These are phyloP conservation scores for Thielaviopsis euricoi DNA, from an alignment of 2,329 filamentous ascomycete species.

Conservation along the genomic window DNA sequence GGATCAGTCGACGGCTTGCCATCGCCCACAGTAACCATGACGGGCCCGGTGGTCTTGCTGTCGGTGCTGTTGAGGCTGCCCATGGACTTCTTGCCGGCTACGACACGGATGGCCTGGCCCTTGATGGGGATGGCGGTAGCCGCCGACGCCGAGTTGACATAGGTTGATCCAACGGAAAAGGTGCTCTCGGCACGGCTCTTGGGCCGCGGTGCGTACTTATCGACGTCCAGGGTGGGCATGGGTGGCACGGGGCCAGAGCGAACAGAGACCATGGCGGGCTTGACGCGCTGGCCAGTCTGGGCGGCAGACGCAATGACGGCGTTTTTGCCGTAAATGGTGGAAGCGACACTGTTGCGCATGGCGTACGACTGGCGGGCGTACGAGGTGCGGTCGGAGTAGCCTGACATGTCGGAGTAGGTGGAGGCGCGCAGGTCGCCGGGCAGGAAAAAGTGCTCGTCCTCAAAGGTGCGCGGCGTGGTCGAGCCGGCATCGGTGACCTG, in stretches of 20 bases:
- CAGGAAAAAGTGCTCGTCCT: slow-evolving; percentile 86
- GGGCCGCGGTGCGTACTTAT: slow-evolving; percentile 35
- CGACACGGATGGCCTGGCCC: slow-evolving; percentile 44
- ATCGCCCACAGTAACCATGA: neutral
- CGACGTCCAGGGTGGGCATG: slow-evolving; percentile 54
- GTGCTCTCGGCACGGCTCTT: slow-evolving; percentile 36
- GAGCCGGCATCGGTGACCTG: slow-evolving; percentile 33
- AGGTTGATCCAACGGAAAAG: slow-evolving; percentile 52
- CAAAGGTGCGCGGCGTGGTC: slow-evolving; percentile 35
- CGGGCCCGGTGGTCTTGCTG: neutral
- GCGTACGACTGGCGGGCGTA: slow-evolving; percentile 42
- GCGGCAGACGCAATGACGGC: slow-evolving; percentile 69
- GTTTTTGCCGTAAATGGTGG: slow-evolving; percentile 86
- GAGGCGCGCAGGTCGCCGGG: slow-evolving; percentile 82
- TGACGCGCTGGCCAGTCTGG: slow-evolving; percentile 72
- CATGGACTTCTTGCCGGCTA: slow-evolving; percentile 27
- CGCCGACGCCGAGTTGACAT: slow-evolving; percentile 46
- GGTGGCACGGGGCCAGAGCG: slow-evolving; percentile 56
- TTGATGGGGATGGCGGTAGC: slow-evolving; percentile 39
- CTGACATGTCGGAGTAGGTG: slow-evolving; percentile 66
- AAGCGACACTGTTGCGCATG: slow-evolving; percentile 61
- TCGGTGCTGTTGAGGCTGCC: neutral
- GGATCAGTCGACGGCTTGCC: slow-evolving; percentile 21
- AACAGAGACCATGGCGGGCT: slow-evolving; percentile 86
- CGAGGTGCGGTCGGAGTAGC: slow-evolving; percentile 43